A percentile compares a stretch with the other conserved stretches of the same genome.
Conservation (phyloP, 2,329 filamentous ascomycete species). For the Penicillium sp. region DNA sequence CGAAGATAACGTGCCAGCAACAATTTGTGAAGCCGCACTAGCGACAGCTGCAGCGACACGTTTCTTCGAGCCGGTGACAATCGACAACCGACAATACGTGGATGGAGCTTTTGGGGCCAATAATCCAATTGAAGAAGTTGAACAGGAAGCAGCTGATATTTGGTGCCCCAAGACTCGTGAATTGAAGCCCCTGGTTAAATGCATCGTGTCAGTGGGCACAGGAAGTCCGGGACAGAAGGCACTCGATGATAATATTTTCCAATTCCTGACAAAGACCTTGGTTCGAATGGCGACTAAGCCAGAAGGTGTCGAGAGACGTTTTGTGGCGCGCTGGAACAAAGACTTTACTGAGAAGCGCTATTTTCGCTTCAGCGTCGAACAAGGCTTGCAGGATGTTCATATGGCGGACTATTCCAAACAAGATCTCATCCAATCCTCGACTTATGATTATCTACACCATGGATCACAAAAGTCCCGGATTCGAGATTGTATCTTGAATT, state of each 20-base stretch:
- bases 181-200: conserved; percentile 20
- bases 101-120: conserved; percentile 41
- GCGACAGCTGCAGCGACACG: conserved; percentile 57
- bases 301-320: conserved; percentile 13
- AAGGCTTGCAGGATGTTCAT: conserved; percentile 40
- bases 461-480: neutral
- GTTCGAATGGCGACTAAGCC: conserved; percentile 22
- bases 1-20: conserved; percentile 4
- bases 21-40: conserved; percentile 57
- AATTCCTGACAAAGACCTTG: conserved; percentile 22
- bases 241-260: conserved; percentile 16
- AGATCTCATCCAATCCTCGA: conserved; percentile 16
- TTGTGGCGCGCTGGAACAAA: conserved; percentile 22
- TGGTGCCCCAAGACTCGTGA: conserved; percentile 15
- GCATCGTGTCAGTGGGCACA: conserved; percentile 33
- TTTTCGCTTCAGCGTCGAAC: conserved; percentile 46
- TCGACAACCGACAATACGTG: conserved; percentile 30
- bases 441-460: conserved; percentile 20
- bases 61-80: conserved; percentile 23
- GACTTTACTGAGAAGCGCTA: conserved; percentile 18
- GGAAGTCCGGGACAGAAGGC: conserved; percentile 5
- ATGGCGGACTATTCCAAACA: conserved; percentile 37
- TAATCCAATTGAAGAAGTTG: conserved; percentile 39
- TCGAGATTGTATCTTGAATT: conserved; percentile 13
- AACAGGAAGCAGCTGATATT: conserved; percentile 31